Conservation (phyloP, 306 rosid species). For the Delonix regia region DNA sequence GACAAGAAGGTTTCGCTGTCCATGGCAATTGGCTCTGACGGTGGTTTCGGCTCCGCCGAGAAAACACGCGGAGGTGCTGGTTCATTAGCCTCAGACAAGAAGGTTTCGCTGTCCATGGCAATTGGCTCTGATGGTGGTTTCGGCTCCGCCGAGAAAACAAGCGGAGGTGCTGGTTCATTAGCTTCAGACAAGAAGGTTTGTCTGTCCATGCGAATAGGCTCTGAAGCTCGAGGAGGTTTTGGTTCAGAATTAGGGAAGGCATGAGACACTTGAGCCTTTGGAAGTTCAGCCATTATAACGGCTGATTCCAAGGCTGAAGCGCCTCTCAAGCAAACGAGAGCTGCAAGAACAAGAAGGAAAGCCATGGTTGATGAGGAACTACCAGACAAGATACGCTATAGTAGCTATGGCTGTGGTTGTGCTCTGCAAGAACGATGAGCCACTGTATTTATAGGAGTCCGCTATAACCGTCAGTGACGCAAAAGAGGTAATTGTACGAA, state of each 20-base stretch:
- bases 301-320: background rate
- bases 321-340: background rate
- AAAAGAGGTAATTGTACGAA: background rate
- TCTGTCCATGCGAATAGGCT: background rate
- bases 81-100: too few species aligned
- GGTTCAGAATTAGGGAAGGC: background rate
- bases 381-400: background rate
- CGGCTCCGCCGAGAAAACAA: too few species aligned
- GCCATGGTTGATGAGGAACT: slow-evolving; percentile 1
- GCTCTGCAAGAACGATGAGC: background rate
- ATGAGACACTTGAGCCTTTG: background rate
- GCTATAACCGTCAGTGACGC: background rate
- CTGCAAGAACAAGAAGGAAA: background rate
- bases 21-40: background rate
- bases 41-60: too few species aligned
- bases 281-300: background rate
- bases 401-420: background rate
- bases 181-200: too few species aligned
- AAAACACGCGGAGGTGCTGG: too few species aligned
- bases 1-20: too few species aligned
- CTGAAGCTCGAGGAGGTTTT: background rate
- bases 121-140: background rate
- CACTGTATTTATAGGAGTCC: background rate
- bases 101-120: background rate
- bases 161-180: too few species aligned